Base-by-base conservation (phyloP, 805 yeast genomes). In the Cyberlindnera veronae region DNA sequence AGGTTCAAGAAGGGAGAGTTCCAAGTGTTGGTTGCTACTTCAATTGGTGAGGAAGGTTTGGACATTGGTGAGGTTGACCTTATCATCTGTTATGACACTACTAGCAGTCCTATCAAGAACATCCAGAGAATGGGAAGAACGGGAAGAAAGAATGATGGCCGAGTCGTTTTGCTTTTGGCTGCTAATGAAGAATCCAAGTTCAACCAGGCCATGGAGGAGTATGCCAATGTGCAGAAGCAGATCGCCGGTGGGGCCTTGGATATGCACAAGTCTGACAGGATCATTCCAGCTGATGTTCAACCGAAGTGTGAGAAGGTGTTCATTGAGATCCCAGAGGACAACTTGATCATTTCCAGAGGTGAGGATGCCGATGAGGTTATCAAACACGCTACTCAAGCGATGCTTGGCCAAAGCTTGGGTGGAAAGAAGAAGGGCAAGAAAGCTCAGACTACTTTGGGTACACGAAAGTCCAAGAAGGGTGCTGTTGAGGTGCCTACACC, bases 41-140 rank as follows among this genome's bases (percentile, higher is more conserved):
- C 96, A 0, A 91, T 93, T 57, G 99, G 98, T 34, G 99, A 93
- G 60, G 99, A 93, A 68, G 99, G 99, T 32, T 71, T 93, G 49
- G 99, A 93, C 68, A 95, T 93, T 50, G 99, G 99, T 23, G 97
- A 95, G 59, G 99, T 93, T 38, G 99, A 93, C 61, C 60, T 93
- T 53, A 91, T 93, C 50, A 72, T 93, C 7, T 90, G 96, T 57
- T 93, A 79, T 62, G 99, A 93, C 55, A 86, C 96, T 0, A 89
- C 97, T 0, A 73, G 89, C 21, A 87, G 96, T 32, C 97, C 98
- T 0, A 91, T 93, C 42, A 86, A 95, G 44, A 89, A 85, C 51
- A 75, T 93, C 29, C 99, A 93, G 60, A 68, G 99, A 52, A 88
- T 93, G 95, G 99, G 99, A 20, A 78, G 99, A 65, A 93, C 99